Percentiles rank a stretch among this genome's conserved stretches.
Conservation (phyloP, 2,329 filamentous ascomycete species). For the Ophiocordyceps camponoti-saundersi region DNA sequence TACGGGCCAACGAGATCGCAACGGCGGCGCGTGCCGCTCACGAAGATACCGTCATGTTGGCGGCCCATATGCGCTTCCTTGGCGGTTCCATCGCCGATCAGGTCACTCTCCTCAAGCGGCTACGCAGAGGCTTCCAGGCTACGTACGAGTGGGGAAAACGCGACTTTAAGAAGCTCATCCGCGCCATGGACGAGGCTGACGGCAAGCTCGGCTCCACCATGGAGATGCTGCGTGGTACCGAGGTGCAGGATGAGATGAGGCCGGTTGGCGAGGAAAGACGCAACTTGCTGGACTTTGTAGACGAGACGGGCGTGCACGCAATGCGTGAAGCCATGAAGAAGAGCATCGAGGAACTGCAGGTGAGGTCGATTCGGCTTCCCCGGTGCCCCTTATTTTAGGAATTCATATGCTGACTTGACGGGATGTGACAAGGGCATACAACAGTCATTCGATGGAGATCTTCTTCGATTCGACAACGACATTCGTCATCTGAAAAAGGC, state of each 20-base stretch:
- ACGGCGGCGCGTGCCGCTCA: conserved; percentile 57
- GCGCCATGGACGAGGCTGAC: conserved; percentile 49
- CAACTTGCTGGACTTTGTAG: conserved; percentile 59
- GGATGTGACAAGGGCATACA: conserved; percentile 31
- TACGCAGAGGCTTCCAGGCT: conserved; percentile 32
- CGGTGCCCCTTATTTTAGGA: not conserved
- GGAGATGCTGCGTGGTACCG: conserved; percentile 42
- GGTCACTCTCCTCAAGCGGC: conserved; percentile 29
- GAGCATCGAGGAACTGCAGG: conserved; percentile 52
- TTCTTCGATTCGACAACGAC: conserved; percentile 59
- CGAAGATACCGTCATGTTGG: conserved; percentile 61
- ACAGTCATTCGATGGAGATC: conserved; percentile 58
- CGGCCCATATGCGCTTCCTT: conserved; percentile 52
- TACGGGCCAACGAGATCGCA: conserved; percentile 75
- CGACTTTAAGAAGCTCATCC: conserved; percentile 45
- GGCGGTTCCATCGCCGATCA: conserved; percentile 43
- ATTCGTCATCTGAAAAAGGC: conserved; percentile 47
- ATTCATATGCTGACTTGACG: conserved; percentile 9
- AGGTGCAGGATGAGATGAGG: conserved; percentile 46
- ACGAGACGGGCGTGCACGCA: conserved; percentile 49
- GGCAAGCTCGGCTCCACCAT: conserved; percentile 49
- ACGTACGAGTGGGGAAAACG: conserved; percentile 40
- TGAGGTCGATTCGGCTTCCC: conserved; percentile 18
- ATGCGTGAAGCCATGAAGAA: conserved; percentile 51
- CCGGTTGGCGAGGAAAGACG: conserved; percentile 40